phyloP scores from a whole-genome alignment of 139 green algal species.

The Chlorella sp. region DNA sequence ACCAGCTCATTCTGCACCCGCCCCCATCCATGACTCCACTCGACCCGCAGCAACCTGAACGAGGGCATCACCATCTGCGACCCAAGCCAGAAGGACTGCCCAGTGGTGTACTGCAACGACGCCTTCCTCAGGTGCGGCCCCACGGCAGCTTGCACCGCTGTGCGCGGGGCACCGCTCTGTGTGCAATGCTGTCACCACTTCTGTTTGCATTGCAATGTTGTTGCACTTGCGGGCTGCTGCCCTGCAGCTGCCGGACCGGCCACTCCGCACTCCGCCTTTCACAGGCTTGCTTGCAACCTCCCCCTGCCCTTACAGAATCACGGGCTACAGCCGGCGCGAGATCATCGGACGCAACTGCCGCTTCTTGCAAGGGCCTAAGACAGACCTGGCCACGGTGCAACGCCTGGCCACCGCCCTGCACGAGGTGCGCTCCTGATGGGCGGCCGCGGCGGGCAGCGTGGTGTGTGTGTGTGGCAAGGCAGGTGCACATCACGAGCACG shows the following conservation, averaged over 20 bases:
- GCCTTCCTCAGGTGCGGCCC: constrained; percentile 26
- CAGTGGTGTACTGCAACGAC: constrained; percentile 36
- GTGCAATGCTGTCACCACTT: not conserved
- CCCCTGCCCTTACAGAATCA: constrained; percentile 25
- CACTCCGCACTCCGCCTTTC: too few relatives aligned
- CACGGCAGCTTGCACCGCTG: not conserved
- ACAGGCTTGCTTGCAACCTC: not conserved
- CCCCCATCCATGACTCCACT: not conserved
- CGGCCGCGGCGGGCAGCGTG: not conserved
- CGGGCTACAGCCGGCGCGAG: constrained; percentile 40
- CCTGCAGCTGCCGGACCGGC: too few relatives aligned
- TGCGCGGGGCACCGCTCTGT: not conserved
- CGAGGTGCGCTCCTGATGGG: constrained; percentile 51
- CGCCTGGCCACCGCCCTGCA: constrained; percentile 83
- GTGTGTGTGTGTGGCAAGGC: not conserved
- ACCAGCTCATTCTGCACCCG: not conserved
- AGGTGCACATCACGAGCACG: too few relatives aligned
- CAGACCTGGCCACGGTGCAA: constrained; percentile 78
- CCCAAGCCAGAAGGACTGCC: constrained; percentile 26
- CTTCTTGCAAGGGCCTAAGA: constrained; percentile 86
- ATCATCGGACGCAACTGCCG: constrained; percentile 61
- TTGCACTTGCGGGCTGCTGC: too few relatives aligned
- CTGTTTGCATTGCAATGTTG: too few relatives aligned
- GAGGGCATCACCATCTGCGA: constrained; percentile 37
- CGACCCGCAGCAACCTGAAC: constrained; percentile 18